phyloP scores from a whole-genome alignment of 352 stramenopile genomes.

The Pythium aquatile region DNA sequence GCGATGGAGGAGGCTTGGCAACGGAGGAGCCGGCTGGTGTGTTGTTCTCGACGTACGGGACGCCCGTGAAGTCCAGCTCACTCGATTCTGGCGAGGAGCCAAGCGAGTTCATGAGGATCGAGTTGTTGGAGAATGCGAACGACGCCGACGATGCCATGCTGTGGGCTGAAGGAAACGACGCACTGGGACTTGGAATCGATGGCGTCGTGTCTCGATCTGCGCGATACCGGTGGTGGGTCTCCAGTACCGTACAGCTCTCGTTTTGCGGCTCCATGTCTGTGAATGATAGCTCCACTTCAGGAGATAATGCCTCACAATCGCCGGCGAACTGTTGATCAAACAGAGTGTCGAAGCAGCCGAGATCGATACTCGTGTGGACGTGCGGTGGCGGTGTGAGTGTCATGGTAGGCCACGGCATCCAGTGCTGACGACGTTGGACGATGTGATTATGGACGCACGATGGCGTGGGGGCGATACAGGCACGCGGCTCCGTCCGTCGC shows the following conservation, averaged over 20 bases:
- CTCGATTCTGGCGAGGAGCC: neutral
- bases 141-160: slow-evolving; percentile 2
- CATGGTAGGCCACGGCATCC: neutral
- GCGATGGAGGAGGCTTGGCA: neutral
- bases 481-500: neutral
- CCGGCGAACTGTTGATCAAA: neutral
- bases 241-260: neutral
- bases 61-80: slow-evolving; percentile 10
- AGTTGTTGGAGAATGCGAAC: slow-evolving; percentile 10
- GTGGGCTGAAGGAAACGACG: slow-evolving; percentile 4
- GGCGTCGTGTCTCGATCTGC: slow-evolving; percentile 8
- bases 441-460: neutral
- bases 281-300: neutral
- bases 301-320: neutral
- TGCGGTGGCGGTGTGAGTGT: neutral
- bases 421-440: neutral
- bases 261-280: neutral
- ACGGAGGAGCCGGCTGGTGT: neutral
- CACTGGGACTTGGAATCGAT: slow-evolving; percentile 2
- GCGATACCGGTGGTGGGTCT: neutral
- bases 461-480: neutral
- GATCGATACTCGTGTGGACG: slow-evolving; percentile 9
- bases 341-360: slow-evolving; percentile 18
- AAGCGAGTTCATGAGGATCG: slow-evolving; percentile 11
- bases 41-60: slow-evolving; percentile 10